These are phyloP conservation scores for Stentor roeselii DNA, from an alignment of 73 alveolate genomes.

Conservation along the genomic window DNA sequence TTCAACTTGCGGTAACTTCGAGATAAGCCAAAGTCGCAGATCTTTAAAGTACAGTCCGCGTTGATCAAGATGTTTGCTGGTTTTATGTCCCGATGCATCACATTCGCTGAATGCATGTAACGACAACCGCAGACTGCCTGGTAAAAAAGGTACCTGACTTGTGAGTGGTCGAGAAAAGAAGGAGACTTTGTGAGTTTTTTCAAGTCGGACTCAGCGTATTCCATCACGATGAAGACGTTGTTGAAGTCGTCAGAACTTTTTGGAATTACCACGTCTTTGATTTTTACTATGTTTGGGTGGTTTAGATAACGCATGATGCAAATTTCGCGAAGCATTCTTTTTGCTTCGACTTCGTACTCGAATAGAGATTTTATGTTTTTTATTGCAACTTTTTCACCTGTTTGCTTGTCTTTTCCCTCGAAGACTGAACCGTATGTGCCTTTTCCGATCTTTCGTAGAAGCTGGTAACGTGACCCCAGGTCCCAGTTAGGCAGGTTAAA, in stretches of 20 bases:
- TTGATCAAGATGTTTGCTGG: conserved; percentile 88
- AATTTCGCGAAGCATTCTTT: conserved; percentile 77
- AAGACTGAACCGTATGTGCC: conserved; percentile 91
- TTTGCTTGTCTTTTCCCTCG: conserved; percentile 77
- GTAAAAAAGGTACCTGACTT: conserved; percentile 69
- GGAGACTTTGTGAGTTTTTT: conserved; percentile 71
- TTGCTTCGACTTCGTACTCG: conserved; percentile 75
- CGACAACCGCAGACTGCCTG: conserved; percentile 71
- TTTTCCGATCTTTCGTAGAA: conserved; percentile 69
- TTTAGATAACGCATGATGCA: conserved; percentile 56
- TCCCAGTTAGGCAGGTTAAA: too few relatives aligned
- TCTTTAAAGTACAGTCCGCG: conserved; percentile 77
- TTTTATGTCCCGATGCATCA: conserved; percentile 87
- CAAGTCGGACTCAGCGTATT: conserved; percentile 66
- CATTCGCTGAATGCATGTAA: conserved; percentile 81
- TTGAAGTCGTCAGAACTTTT: conserved; percentile 55
- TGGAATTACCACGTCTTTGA: conserved; percentile 66
- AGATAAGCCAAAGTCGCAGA: conserved; percentile 91
- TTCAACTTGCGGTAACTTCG: too few relatives aligned
- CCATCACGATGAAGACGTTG: conserved; percentile 67
- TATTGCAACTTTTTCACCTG: conserved; percentile 65
- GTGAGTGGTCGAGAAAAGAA: conserved; percentile 55
- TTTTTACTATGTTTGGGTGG: conserved; percentile 57
- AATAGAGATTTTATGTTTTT: too few relatives aligned
- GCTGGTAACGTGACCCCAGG: conserved; percentile 76